phyloP scores from a whole-genome alignment of 495 filamentous ascomycete species.

The Tuber umbilicatum region DNA sequence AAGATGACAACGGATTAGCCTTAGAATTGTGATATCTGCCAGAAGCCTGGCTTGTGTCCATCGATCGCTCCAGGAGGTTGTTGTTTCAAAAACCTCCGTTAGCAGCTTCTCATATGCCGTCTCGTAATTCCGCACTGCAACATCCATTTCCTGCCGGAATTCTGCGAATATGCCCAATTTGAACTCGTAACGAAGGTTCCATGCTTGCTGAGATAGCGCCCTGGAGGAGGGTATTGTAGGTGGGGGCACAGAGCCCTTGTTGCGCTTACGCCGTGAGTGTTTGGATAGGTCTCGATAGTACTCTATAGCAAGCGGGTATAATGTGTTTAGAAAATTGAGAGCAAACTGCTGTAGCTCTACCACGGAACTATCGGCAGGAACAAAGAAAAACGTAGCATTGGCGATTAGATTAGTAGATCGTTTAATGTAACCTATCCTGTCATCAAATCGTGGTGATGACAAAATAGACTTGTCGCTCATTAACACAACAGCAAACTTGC shows the following conservation, averaged over 20 bases:
- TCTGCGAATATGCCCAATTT: slow-evolving; percentile 85
- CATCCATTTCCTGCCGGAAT: slow-evolving; percentile 83
- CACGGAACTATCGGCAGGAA: slow-evolving; percentile 58
- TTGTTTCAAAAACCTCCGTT: slow-evolving; percentile 75
- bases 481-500: slow-evolving; percentile 62
- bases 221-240: slow-evolving; percentile 77
- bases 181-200: slow-evolving; percentile 88
- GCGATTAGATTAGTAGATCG: slow-evolving; percentile 70
- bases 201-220: slow-evolving; percentile 74
- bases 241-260: slow-evolving; percentile 63
- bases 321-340: slow-evolving; percentile 52
- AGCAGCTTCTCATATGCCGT: slow-evolving; percentile 76
- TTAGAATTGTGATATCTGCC: slow-evolving; percentile 69
- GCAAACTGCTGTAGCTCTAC: slow-evolving; percentile 60
- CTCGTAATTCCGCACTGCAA: slow-evolving; percentile 71
- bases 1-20: slow-evolving; percentile 70
- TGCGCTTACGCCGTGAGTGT: slow-evolving; percentile 75
- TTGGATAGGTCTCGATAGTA: slow-evolving; percentile 89
- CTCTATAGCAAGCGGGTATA: slow-evolving; percentile 62
- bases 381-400: slow-evolving; percentile 67
- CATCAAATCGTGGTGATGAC: slow-evolving; percentile 59
- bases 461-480: slow-evolving; percentile 60
- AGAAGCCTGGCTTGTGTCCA: slow-evolving; percentile 81
- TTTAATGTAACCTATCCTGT: slow-evolving; percentile 67
- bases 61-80: slow-evolving; percentile 74